Base-by-base conservation (phyloP, 2,329 filamentous ascomycete species). In the Endoconidiophora polonica region DNA sequence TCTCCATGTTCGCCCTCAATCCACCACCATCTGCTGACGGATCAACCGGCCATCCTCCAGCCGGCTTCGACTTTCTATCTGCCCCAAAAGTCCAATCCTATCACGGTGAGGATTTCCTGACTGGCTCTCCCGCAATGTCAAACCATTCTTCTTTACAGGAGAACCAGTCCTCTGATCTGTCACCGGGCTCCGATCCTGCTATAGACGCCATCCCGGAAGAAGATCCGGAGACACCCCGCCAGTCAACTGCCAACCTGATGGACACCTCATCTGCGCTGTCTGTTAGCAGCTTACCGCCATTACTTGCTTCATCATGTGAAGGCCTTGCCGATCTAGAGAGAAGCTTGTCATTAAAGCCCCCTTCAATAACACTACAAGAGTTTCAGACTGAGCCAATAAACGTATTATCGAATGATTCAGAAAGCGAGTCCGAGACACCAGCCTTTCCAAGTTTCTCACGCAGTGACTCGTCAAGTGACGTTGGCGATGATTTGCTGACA, bases 401-500 rank as follows among this genome's bases (percentile, higher is more conserved):
- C 18, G 23, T 50, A 2, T 40, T 53, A 6, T 33, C 47, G 10
- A 42, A 46, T 12, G 39, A 53, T 40, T 43, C 44, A 12, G 45
- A 50, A 7, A 22, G 48, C 14, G 39, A 44, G 14, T 9, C 22
- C 14, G 48, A 42, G 3, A 38, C 44, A 24, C 40, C 38, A 14
- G 41, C 38, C 4, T 33, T 9, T n/a, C 20, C 43, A 16, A 29
- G 18, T 24, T 33, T 48, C 6, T 23, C 44, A 23, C 52, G 39
- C 26, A 54, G 48, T 6, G 41, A 50, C 36, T 54, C 52, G 4
- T 53, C 52, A 14, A 51, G 52, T 29, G 56, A 63, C 29, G 58
- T 50, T 40, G 54, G 61, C 10, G 69, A 76, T 33, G 76, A 80
- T 53, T 65, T 83, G 18, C 63, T 73, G 2, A 67, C 75, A 54